Base-by-base conservation (phyloP, 2,329 filamentous ascomycete species). In the Thielaviopsis punctulata region DNA sequence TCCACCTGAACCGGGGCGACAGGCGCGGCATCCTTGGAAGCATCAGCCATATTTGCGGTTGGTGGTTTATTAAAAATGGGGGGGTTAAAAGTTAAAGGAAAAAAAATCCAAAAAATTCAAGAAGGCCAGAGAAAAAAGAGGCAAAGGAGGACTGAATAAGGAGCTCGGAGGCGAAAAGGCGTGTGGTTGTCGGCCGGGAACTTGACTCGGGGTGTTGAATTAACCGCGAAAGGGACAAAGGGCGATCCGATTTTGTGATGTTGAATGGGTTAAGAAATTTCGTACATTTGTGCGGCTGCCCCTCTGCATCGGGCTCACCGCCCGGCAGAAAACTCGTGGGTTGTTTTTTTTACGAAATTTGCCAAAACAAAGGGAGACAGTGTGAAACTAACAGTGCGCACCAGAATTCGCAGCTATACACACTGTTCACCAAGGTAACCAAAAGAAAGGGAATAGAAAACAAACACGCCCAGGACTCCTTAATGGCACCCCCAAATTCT, bases 1-100 rank as follows among this genome's bases (percentile, higher is more conserved):
- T 95, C 89, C 65, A 96, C 83, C 74, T 94, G 87, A 62, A 95
- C 86, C 69, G 86, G 77, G 75, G 82, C 84, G 69, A 93, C 76
- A 67, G 85, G 79, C 66, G 70, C 69, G 18, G 47, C 49, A 66
- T 86, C 81, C 71, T 80, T 84, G 57, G 65, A 60, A 61, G 67
- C 63, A 59, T 81, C 77, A 60, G 71, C 75, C 77, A 81, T 80
- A 59, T 60, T 61, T 56, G 57, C 36, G 53, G 30, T 47, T 19
- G 36, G 45, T 52, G 50, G 13, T 36, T 36, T 36, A 36, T 36
- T 36, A 5, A 36, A 25, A 33, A 23, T 41, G 44, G 45, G 47
- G 15, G 21, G 19, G 22, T 22, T 23, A 51, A 18, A 54, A 30
- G 19, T 41, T 9, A 22, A 24, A 43, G 5, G 10, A 12, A 12